Evolutionary conservation across 2,329 filamentous ascomycete genomes (phyloP).

Genomic region (Aspergillus novofumigatus): DNA sequence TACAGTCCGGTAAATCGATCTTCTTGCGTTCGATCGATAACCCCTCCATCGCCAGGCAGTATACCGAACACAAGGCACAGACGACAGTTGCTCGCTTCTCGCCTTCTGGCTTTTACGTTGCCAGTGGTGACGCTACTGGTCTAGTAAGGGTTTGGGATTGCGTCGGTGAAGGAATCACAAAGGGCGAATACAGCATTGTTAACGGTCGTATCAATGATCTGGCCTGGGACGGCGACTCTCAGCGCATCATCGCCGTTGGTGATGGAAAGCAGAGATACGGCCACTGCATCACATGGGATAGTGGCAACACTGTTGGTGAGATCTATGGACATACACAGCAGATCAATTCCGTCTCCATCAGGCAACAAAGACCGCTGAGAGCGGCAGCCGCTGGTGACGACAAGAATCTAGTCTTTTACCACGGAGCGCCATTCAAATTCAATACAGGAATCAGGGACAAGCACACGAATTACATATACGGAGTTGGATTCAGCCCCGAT

Average conservation of each 20-base stretch:
- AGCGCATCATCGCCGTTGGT: constrained; percentile 92
- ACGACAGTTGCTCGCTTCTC: constrained; percentile 93
- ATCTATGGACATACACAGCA: constrained; percentile 86
- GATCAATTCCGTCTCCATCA: constrained; percentile 86
- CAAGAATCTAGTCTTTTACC: constrained; percentile 82
- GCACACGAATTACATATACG: constrained; percentile 87
- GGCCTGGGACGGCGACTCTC: constrained; percentile 95
- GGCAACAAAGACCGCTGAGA: constrained; percentile 82
- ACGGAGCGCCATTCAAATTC: constrained; percentile 95
- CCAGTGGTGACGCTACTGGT: constrained; percentile 82
- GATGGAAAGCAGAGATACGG: constrained; percentile 92
- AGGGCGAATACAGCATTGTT: constrained; percentile 92
- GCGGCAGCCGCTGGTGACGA: constrained; percentile 92
- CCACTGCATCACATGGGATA: constrained; percentile 91
- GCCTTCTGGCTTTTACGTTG: constrained; percentile 90
- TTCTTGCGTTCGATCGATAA: constrained; percentile 93
- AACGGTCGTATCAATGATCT: constrained; percentile 93
- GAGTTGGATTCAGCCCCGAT: constrained; percentile 84
- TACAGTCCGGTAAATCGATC: constrained; percentile 88
- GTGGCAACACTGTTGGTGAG: constrained; percentile 92
- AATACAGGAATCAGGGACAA: constrained; percentile 72
- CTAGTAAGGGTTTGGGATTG: constrained; percentile 88
- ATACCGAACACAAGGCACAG: constrained; percentile 81
- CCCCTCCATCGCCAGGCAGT: constrained; percentile 79
- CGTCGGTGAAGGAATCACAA: constrained; percentile 79